Conservation (phyloP, 371 early-diverging fungal species). For the Mycotypha africana region DNA sequence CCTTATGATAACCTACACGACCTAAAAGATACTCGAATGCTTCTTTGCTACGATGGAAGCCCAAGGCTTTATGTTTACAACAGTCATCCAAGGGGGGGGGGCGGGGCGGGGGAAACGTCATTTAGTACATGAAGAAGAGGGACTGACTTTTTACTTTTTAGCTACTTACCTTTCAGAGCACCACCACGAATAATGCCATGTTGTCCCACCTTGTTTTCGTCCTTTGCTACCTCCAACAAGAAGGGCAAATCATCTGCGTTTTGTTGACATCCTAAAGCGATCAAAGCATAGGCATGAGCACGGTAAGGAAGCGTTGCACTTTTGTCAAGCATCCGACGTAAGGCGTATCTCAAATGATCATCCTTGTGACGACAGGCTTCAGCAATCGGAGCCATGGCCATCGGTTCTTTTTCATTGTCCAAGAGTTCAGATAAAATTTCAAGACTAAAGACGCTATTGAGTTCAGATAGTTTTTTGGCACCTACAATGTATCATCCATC, state of each 20-base stretch:
- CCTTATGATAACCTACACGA: conserved; percentile 21
- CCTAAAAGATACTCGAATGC: conserved; percentile 35
- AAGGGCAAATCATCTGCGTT: conserved; percentile 33
- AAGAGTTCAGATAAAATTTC: conserved; percentile 40
- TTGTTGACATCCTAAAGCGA: conserved; percentile 37
- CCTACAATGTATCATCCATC: conserved; percentile 19
- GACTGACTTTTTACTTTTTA: no score
- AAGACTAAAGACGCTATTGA: conserved; percentile 30
- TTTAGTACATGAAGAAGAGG: no score
- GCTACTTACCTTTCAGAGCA: conserved; percentile 31
- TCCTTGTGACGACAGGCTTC: conserved; percentile 20
- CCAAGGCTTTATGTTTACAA: conserved; percentile 28
- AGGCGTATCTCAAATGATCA: conserved; percentile 29
- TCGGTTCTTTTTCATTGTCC: conserved; percentile 34
- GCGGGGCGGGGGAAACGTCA: no score
- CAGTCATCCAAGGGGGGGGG: no score
- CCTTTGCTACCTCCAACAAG: conserved; percentile 32
- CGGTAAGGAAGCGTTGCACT: conserved; percentile 29
- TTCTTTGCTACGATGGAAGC: conserved; percentile 33
- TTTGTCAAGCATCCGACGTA: conserved; percentile 25
- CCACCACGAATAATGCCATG: conserved; percentile 32
- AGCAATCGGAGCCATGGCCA: conserved; percentile 21
- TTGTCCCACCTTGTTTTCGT: conserved; percentile 31
- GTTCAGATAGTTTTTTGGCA: conserved; percentile 25
- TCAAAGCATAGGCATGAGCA: conserved; percentile 24